A percentile compares a stretch with the other conserved stretches of the same genome.
phyloP scores from a whole-genome alignment of 192 early-diverging fungal species.

The Chytriomyces hyalinus region DNA sequence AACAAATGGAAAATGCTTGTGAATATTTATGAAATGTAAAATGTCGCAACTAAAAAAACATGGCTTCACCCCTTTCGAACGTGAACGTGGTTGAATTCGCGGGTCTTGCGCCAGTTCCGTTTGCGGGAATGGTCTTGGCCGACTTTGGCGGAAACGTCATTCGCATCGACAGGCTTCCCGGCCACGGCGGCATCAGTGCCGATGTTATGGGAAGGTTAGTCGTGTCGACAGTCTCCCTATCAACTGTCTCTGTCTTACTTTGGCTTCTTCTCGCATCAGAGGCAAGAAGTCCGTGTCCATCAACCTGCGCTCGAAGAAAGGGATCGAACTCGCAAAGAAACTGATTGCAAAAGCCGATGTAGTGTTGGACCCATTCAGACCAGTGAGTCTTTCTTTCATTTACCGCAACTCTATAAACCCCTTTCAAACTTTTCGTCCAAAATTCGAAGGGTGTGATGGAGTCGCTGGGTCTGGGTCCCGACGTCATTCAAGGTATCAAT shows the following conservation, averaged over 20 bases:
- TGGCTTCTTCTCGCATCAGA: constrained; percentile 21
- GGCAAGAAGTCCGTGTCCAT: constrained; percentile 69
- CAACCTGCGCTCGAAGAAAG: constrained; percentile 59
- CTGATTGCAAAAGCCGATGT: constrained; percentile 62
- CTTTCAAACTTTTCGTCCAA: background rate
- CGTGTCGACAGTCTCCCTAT: background rate
- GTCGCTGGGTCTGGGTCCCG: constrained; percentile 66
- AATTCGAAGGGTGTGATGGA: constrained; percentile 69
- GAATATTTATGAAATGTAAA: no score
- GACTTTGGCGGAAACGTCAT: constrained; percentile 74
- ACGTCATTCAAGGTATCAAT: constrained; percentile 60
- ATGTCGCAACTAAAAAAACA: background rate
- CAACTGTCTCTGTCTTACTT: background rate
- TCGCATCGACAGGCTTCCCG: constrained; percentile 59
- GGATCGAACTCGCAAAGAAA: constrained; percentile 50
- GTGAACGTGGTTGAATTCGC: constrained; percentile 71
- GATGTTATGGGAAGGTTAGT: constrained; percentile 49
- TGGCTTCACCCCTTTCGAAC: constrained; percentile 32
- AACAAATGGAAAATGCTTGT: no score
- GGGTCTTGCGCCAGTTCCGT: constrained; percentile 71
- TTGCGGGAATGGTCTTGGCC: constrained; percentile 68
- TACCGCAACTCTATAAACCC: background rate
- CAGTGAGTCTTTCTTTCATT: constrained; percentile 24
- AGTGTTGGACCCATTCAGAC: constrained; percentile 70
- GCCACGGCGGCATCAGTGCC: background rate